Evolutionary conservation across 2,329 filamentous ascomycete species (phyloP).

Genomic region (Plenodomus lindquistii): DNA sequence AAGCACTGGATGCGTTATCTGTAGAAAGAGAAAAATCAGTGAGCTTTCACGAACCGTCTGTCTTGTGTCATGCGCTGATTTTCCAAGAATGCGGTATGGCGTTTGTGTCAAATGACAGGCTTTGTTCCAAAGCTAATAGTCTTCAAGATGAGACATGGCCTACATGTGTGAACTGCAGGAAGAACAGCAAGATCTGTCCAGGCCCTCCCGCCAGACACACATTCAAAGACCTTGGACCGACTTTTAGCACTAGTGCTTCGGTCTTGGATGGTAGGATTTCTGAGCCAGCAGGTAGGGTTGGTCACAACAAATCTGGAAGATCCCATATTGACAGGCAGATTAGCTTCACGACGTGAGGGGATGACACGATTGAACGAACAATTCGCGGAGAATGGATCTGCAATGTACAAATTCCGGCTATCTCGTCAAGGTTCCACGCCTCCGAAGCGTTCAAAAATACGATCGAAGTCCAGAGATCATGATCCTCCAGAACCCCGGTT

Average conservation of each 20-base stretch:
- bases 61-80: neutral
- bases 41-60: neutral
- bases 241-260: conserved; percentile 10
- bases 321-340: conserved; percentile 1
- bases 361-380: conserved; percentile 32
- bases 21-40: neutral
- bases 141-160: conserved; percentile 43
- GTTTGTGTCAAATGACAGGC: neutral
- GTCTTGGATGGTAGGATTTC: neutral
- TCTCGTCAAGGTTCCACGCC: conserved; percentile 10
- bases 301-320: neutral
- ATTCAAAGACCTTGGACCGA: conserved; percentile 34
- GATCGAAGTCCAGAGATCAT: conserved; percentile 14
- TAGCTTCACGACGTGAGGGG: conserved; percentile 17
- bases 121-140: conserved; percentile 8
- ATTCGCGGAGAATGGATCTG: conserved; percentile 30
- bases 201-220: conserved; percentile 40
- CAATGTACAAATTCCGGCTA: conserved; percentile 34
- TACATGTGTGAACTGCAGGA: conserved; percentile 38
- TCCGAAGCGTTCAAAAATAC: conserved; percentile 7
- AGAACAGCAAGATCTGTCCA: conserved; percentile 39
- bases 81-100: neutral
- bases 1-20: neutral
- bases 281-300: conserved; percentile 4
- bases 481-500: conserved; percentile 22